A percentile compares a stretch with the other conserved stretches of the same genome.
Evolutionary conservation across 176 grass and related monocot genomes (phyloP).

Genomic region (Oryza longistaminata): DNA sequence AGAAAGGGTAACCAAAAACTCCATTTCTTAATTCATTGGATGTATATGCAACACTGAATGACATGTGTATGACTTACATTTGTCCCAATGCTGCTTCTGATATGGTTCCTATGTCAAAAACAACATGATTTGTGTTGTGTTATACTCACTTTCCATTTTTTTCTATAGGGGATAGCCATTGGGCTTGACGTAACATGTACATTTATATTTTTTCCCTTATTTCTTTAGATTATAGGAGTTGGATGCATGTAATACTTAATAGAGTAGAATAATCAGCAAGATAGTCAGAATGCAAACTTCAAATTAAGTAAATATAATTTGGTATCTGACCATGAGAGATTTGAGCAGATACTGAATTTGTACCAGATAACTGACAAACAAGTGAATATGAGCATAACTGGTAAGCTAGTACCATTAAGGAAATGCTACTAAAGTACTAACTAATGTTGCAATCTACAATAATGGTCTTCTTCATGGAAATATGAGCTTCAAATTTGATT

Average conservation of each 20-base stretch:
- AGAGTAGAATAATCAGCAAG: neutral
- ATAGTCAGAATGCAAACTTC: neutral
- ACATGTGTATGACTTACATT: slow-evolving; percentile 3
- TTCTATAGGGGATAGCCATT: neutral
- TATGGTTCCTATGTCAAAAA: neutral
- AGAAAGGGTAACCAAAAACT: slow-evolving; percentile 68
- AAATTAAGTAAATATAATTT: neutral
- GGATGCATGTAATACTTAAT: neutral
- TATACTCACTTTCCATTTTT: slow-evolving; percentile 9
- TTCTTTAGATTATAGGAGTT: neutral
- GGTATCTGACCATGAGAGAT: neutral
- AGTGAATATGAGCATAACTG: neutral
- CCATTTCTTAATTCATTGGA: neutral
- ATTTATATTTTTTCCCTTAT: neutral
- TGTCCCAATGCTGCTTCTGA: slow-evolving; percentile 24
- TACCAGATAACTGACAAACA: neutral
- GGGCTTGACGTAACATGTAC: slow-evolving; percentile 2
- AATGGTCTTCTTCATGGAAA: neutral
- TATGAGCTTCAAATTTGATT: neutral
- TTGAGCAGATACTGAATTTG: neutral
- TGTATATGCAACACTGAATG: slow-evolving; percentile 11
- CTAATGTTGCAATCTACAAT: neutral
- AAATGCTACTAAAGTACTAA: neutral
- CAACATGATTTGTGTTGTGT: neutral
- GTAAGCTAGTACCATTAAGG: neutral